These are phyloP conservation scores for Diaporthe velutina DNA, from an alignment of 2,329 filamentous ascomycete species.

Conservation along the genomic window DNA sequence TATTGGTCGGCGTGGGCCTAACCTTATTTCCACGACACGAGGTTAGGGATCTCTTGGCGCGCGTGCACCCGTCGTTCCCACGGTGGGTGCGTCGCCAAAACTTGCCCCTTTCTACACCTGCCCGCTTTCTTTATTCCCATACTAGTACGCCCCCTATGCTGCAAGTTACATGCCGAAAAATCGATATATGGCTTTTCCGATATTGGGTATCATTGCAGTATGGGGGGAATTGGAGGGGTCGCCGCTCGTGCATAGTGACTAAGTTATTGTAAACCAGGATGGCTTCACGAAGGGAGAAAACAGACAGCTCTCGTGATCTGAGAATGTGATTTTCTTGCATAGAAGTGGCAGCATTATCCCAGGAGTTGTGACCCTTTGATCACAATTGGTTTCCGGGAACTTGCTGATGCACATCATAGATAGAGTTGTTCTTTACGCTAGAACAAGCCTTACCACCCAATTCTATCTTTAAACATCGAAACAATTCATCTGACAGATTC, in stretches of 20 bases:
- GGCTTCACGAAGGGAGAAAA: not conserved
- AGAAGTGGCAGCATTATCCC: not conserved
- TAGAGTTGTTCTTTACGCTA: not conserved
- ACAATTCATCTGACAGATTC: not conserved
- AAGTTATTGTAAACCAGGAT: not conserved
- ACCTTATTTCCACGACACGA: constrained; percentile 23
- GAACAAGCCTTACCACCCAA: not conserved
- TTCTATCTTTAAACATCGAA: not conserved
- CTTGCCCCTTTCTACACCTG: not conserved
- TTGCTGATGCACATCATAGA: not conserved
- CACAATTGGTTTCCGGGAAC: not conserved
- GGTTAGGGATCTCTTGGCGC: constrained; percentile 23
- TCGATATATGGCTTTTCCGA: not conserved
- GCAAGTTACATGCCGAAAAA: not conserved
- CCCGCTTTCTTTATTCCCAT: not conserved
- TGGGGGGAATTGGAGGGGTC: not conserved
- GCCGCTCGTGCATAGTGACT: too few relatives aligned
- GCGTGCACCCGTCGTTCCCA: constrained; percentile 3
- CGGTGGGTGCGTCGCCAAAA: constrained; percentile 5
- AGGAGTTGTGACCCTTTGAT: too few relatives aligned
- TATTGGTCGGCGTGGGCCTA: not conserved
- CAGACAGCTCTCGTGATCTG: not conserved
- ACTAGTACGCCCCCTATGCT: not conserved
- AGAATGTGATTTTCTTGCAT: not conserved
- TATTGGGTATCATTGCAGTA: not conserved